A percentile compares a stretch with the other conserved stretches of the same genome.
Evolutionary conservation across 257 asterid genomes (phyloP).

Genomic region (Thymus quinquecostatus): DNA sequence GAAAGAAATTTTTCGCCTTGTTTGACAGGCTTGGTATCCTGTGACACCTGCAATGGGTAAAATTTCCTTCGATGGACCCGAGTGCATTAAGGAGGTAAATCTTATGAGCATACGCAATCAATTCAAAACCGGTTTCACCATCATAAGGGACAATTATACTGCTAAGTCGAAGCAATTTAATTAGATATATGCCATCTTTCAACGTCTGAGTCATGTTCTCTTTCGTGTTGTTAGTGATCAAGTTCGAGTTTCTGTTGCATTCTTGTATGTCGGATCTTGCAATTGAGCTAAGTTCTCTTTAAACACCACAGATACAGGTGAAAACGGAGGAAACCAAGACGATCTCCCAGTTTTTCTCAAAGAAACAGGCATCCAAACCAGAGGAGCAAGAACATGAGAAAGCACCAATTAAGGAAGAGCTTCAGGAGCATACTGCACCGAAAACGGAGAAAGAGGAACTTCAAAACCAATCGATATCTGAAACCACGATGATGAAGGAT

Average conservation of each 20-base stretch:
- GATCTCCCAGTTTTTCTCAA: slow-evolving; percentile 76
- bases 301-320: slow-evolving; percentile 50
- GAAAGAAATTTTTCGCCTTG: slow-evolving; percentile 10
- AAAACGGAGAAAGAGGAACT: slow-evolving; percentile 46
- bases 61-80: slow-evolving; percentile 81
- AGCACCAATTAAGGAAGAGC: slow-evolving; percentile 40
- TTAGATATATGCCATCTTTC: too few relatives aligned
- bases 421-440: slow-evolving; percentile 33
- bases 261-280: not conserved
- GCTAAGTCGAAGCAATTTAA: too few relatives aligned
- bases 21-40: slow-evolving; percentile 80
- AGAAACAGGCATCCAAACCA: slow-evolving; percentile 43
- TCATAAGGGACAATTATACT: not conserved
- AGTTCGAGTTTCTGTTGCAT: not conserved
- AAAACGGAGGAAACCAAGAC: slow-evolving; percentile 65
- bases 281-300: slow-evolving; percentile 1
- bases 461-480: slow-evolving; percentile 30
- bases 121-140: not conserved
- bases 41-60: slow-evolving; percentile 93
- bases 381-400: slow-evolving; percentile 39
- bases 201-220: not conserved
- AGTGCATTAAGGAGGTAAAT: slow-evolving; percentile 84
- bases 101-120: not conserved
- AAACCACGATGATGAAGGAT: slow-evolving; percentile 25
- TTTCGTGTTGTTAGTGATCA: not conserved